Base-by-base conservation (phyloP, 1,284 basidiomycete genomes). In the Apiotrichum mycotoxinovorans region DNA sequence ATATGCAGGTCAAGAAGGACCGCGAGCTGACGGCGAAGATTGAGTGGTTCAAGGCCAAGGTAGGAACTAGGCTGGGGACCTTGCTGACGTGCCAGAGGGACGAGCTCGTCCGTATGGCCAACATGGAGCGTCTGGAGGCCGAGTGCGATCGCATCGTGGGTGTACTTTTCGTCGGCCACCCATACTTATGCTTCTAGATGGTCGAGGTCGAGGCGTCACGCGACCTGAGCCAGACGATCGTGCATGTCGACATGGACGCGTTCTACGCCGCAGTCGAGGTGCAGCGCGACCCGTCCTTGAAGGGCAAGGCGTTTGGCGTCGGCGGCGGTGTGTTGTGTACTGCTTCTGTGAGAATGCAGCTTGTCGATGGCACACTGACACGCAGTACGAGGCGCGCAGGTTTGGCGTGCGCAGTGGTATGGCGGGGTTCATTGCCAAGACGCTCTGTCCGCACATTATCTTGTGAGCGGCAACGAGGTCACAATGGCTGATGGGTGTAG, bases 401-500 rank as follows among this genome's bases (percentile, higher is more conserved):
- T 92, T 82, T 66, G 92, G 92, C 0, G 87, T 89, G 34, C 84
- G 91, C 26, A 91, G 89, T 4, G 91, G 89, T 30, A 94, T 94
- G 91, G 83, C 91, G 82, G 89, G 85, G 46, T 94, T 93, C 73
- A 87, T 98, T 42, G 95, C 94, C 17, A 88, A 87, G 78, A 94
- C 91, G 68, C 83, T 98, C 11, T 98, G 93, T 71, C 93, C 94
- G 1, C 85, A 94, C 11, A 83, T 98, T n/a, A 85, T 91, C 43
- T 79, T 91, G 74, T 77, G 58, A 64, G 73, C 61, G 42, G 38
- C 2, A 4, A 2, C 2, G 3, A 1, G 8, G 8, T 14, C 5
- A 5, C 8, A 30, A 30, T n/a, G n/a, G n/a, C 51, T 57, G 41
- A 61, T 35, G n/a, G 2, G 1, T 5, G 12, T 22, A 61, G 59